These are phyloP conservation scores for Helminthosporium solani DNA, from an alignment of 2,329 filamentous ascomycete species.

Conservation along the genomic window DNA sequence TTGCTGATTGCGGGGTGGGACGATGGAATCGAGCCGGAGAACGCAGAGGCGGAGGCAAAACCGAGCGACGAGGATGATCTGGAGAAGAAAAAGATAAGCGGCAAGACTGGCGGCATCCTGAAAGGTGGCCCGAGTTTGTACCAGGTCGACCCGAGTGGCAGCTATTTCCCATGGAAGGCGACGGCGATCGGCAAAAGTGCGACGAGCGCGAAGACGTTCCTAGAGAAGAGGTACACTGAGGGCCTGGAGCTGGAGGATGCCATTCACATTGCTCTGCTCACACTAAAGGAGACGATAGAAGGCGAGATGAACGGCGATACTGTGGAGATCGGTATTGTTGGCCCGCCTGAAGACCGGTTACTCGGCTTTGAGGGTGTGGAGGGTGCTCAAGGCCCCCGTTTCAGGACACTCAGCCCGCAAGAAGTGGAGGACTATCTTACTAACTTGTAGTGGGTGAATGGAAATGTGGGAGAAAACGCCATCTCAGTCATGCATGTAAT, in stretches of 20 bases:
- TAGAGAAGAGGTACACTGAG: slow-evolving; percentile 99
- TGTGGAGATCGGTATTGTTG: slow-evolving; percentile 97
- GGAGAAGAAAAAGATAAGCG: slow-evolving; percentile 69
- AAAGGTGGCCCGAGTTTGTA: slow-evolving; percentile 98
- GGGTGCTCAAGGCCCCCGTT: slow-evolving; percentile 79
- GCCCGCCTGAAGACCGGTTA: slow-evolving; percentile 88
- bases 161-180: slow-evolving; percentile 99
- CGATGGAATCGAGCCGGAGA: slow-evolving; percentile 86
- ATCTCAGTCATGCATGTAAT: slow-evolving; percentile 14
- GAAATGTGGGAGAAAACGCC: background rate
- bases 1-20: slow-evolving; percentile 97
- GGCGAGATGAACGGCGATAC: slow-evolving; percentile 99
- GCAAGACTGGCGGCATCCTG: slow-evolving; percentile 91
- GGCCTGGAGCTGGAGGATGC: slow-evolving; percentile 96
- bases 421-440: slow-evolving; percentile 99
- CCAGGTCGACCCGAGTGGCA: slow-evolving; percentile 97
- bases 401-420: slow-evolving; percentile 92
- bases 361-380: slow-evolving; percentile 89
- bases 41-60: slow-evolving; percentile 56
- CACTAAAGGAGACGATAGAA: slow-evolving; percentile 98
- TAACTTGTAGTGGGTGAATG: slow-evolving; percentile 69
- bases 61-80: slow-evolving; percentile 53
- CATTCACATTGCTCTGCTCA: slow-evolving; percentile 95
- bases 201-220: slow-evolving; percentile 96
- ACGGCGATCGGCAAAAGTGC: slow-evolving; percentile 99